phyloP scores from a whole-genome alignment of 768 basidiomycete genomes.

The Pleurotus djamor region DNA sequence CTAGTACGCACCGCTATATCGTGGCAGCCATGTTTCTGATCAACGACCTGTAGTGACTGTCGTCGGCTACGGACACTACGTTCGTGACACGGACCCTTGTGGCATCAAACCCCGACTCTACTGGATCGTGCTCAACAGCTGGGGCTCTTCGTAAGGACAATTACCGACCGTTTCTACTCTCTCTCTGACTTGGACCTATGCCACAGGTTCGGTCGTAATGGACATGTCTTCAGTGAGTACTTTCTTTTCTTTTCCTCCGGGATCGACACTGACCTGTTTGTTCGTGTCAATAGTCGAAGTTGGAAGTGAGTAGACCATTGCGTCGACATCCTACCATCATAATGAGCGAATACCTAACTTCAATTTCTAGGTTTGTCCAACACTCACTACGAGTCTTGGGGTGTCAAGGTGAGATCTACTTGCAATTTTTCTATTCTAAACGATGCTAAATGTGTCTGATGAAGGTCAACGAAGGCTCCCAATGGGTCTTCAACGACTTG shows the following conservation, averaged over 20 bases:
- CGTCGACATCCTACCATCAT: neutral
- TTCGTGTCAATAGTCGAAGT: neutral
- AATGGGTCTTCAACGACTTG: neutral
- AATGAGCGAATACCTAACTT: too few species aligned
- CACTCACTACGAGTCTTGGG: neutral
- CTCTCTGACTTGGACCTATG: neutral
- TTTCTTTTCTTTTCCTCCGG: neutral
- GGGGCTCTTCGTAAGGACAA: neutral
- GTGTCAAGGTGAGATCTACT: neutral
- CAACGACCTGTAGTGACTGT: neutral
- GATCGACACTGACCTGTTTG: neutral
- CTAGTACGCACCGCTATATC: neutral
- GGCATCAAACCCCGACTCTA: neutral
- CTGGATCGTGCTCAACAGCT: constrained; percentile 8
- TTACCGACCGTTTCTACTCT: neutral
- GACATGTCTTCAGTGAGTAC: neutral
- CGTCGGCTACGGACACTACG: neutral
- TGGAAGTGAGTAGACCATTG: neutral
- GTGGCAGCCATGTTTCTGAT: too few species aligned
- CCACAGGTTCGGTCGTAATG: neutral
- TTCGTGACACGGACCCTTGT: neutral
- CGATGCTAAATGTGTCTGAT: neutral
- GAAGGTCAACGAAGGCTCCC: neutral
- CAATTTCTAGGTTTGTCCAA: neutral
- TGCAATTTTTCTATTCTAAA: neutral